These are phyloP conservation scores for Fusarium agapanthi DNA, from an alignment of 2,329 filamentous ascomycete genomes.

Conservation along the genomic window DNA sequence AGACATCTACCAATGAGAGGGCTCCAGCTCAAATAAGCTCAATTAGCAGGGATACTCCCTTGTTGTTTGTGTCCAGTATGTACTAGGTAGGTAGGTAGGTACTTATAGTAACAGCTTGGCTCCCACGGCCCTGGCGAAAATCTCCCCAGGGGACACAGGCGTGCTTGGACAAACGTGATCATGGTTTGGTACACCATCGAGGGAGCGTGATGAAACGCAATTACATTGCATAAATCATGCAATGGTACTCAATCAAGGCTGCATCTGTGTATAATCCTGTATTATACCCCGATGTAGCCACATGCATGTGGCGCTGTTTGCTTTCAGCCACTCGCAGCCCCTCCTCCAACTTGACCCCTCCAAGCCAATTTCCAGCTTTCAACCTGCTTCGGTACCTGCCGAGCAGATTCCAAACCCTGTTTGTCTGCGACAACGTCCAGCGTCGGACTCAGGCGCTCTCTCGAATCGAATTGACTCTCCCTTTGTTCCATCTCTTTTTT, in stretches of 20 bases:
- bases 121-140: neutral
- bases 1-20: neutral
- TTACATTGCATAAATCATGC: neutral
- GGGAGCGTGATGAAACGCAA: neutral
- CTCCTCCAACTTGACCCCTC: conserved; percentile 28
- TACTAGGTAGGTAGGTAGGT: neutral
- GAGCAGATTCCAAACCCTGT: conserved; percentile 20
- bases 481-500: neutral
- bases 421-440: conserved; percentile 2
- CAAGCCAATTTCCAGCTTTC: conserved; percentile 11
- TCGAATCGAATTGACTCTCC: neutral
- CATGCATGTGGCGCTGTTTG: conserved; percentile 10
- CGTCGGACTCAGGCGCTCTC: neutral
- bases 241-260: neutral
- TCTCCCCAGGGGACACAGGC: neutral
- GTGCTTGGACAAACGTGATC: neutral
- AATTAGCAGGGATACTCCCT: conserved; percentile 3
- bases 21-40: conserved; percentile 10
- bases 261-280: neutral
- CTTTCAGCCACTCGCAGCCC: conserved; percentile 5
- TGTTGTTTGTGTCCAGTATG: neutral
- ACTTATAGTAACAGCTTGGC: neutral
- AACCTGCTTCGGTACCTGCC: conserved; percentile 27
- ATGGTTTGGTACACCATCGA: neutral
- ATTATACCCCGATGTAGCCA: neutral